These are phyloP conservation scores for Candida broadrunensis DNA, from an alignment of 805 yeast species.

Conservation along the genomic window DNA sequence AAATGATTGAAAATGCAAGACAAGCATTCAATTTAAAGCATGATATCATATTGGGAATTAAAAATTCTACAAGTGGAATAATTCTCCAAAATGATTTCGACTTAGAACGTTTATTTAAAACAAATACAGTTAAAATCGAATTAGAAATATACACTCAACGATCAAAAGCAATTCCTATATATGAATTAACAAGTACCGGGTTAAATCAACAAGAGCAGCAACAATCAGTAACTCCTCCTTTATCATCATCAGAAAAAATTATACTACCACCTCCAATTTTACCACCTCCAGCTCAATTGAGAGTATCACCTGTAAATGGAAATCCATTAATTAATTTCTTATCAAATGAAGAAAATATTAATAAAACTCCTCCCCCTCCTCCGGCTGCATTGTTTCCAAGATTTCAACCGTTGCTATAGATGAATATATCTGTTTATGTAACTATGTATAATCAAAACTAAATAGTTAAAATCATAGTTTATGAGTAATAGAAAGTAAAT, in stretches of 20 bases:
- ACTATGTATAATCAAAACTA: too few species aligned
- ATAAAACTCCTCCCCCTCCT: conserved; percentile 14
- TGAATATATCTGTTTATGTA: too few species aligned
- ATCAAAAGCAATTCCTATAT: conserved; percentile 31
- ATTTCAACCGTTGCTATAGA: conserved; percentile 28
- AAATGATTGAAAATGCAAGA: conserved; percentile 75
- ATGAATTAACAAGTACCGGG: conserved; percentile 27
- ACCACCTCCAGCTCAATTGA: conserved; percentile 8
- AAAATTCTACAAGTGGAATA: conserved; percentile 20
- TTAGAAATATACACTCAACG: conserved; percentile 36
- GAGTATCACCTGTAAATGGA: conserved; percentile 2
- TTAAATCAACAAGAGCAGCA: too few species aligned
- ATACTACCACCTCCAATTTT: conserved; percentile 33
- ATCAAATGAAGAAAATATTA: not conserved
- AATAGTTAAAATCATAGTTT: too few species aligned
- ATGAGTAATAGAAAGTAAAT: too few species aligned
- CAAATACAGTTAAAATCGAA: conserved; percentile 22
- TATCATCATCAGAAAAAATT: conserved; percentile 15
- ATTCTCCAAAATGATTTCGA: conserved; percentile 32
- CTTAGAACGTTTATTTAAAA: conserved; percentile 34
- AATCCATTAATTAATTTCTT: not conserved
- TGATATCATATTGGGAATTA: conserved; percentile 20
- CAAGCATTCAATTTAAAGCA: conserved; percentile 52
- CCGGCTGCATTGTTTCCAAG: conserved; percentile 27
- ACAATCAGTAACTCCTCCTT: conserved; percentile 11